Evolutionary conservation across 1,284 basidiomycete genomes (phyloP).

Genomic region (Ganoderma resinaceum): DNA sequence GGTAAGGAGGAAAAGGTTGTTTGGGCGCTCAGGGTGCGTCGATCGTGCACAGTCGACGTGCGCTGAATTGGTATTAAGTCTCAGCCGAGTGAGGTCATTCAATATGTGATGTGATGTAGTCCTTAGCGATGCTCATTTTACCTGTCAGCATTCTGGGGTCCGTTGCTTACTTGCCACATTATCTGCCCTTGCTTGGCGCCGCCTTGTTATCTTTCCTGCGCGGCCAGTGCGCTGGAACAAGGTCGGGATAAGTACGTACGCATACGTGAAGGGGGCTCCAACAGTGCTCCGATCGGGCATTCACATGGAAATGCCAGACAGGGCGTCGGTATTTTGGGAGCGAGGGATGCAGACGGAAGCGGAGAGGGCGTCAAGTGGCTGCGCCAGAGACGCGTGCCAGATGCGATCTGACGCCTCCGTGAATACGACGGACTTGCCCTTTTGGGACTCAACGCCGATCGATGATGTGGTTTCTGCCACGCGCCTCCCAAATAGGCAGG

Average conservation of each 20-base stretch:
- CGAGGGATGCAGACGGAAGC: constrained; percentile 14
- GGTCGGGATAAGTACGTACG: constrained; percentile 1
- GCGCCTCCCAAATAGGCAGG: constrained; percentile 16
- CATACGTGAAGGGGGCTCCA: constrained; percentile 9
- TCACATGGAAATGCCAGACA: constrained; percentile 16
- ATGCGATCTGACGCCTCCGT: constrained; percentile 25
- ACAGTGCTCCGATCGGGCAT: constrained; percentile 16
- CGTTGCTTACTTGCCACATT: not conserved
- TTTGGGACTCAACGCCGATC: constrained; percentile 33
- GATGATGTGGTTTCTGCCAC: constrained; percentile 19
- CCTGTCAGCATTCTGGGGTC: not conserved
- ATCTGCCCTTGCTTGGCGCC: not conserved
- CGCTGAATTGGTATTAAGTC: not conserved
- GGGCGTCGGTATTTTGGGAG: constrained; percentile 22
- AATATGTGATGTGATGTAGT: not conserved
- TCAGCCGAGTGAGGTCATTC: not conserved
- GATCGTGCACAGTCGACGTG: not conserved
- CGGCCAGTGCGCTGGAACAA: not conserved
- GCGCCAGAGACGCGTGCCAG: constrained; percentile 10
- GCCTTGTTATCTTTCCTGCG: constrained; percentile 1
- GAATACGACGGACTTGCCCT: constrained; percentile 17
- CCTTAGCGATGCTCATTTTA: not conserved
- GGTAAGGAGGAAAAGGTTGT: not conserved
- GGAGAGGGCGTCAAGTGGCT: constrained; percentile 27
- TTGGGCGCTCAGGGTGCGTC: not conserved